Evolutionary conservation across 257 asterid species (phyloP).

Genomic region (Euphrasia confusa): DNA sequence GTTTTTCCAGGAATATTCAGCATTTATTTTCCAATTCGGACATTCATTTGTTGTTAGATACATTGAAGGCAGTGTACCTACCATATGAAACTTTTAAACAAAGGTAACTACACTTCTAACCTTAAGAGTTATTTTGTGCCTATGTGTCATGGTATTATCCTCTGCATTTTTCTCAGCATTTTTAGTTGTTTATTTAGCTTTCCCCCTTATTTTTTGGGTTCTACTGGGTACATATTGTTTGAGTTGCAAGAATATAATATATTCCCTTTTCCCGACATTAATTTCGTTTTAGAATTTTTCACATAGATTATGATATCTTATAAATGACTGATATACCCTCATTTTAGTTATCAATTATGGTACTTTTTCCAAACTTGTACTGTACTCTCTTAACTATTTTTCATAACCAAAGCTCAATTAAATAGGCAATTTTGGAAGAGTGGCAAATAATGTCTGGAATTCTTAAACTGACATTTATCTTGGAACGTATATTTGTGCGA

Average conservation of each 20-base stretch:
- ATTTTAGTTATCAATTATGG: too few species aligned
- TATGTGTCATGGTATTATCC: constrained; percentile 8
- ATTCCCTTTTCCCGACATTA: background rate
- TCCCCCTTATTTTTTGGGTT: constrained; percentile 16
- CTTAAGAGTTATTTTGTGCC: constrained; percentile 9
- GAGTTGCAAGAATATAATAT: constrained; percentile 16
- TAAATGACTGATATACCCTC: too few species aligned
- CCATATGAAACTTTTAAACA: constrained; percentile 90
- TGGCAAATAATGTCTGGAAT: too few species aligned
- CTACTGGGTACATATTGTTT: constrained; percentile 13
- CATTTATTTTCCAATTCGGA: constrained; percentile 84
- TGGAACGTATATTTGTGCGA: too few species aligned
- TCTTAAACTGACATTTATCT: too few species aligned
- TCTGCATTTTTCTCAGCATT: constrained; percentile 2
- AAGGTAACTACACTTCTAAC: constrained; percentile 38
- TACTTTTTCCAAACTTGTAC: too few species aligned
- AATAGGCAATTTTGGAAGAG: too few species aligned
- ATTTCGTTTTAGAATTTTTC: too few species aligned
- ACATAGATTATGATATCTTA: too few species aligned
- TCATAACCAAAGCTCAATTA: too few species aligned
- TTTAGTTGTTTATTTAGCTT: constrained; percentile 8
- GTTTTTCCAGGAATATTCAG: constrained; percentile 81
- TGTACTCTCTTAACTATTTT: too few species aligned
- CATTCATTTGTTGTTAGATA: constrained; percentile 58
- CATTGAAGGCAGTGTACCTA: constrained; percentile 77